phyloP scores from a whole-genome alignment of 2,329 filamentous ascomycete genomes.

The Diplocarpon rosae region DNA sequence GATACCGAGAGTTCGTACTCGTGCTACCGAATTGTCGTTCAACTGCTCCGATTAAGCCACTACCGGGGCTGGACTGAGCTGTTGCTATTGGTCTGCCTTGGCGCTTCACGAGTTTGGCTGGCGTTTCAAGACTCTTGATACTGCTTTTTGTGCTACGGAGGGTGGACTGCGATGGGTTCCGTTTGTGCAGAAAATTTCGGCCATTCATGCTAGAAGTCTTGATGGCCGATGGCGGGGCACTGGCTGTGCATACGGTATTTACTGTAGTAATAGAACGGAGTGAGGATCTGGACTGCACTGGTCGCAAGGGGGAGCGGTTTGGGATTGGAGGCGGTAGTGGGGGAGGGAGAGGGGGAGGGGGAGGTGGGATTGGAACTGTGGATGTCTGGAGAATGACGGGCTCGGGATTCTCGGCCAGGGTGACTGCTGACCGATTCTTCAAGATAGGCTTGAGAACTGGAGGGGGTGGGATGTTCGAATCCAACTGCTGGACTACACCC shows the following conservation, averaged over 20 bases:
- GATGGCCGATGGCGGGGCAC: slow-evolving; percentile 8
- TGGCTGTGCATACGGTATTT: slow-evolving; percentile 8
- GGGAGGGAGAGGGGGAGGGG: background rate
- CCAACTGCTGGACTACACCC: slow-evolving; percentile 16
- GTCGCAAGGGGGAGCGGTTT: slow-evolving; percentile 13
- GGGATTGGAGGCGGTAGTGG: slow-evolving; percentile 17
- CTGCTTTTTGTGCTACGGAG: slow-evolving; percentile 17
- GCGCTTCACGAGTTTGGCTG: slow-evolving; percentile 21
- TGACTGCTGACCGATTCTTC: slow-evolving; percentile 20
- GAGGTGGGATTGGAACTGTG: slow-evolving; percentile 9
- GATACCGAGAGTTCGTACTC: slow-evolving; percentile 4
- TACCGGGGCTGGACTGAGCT: slow-evolving; percentile 16
- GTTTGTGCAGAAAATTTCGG: slow-evolving; percentile 19
- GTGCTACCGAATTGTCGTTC: slow-evolving; percentile 26
- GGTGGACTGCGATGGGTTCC: slow-evolving; percentile 17
- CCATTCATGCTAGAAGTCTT: slow-evolving; percentile 9
- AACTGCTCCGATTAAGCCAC: slow-evolving; percentile 17
- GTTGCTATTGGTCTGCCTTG: slow-evolving; percentile 5
- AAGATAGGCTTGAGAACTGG: slow-evolving; percentile 21
- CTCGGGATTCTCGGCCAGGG: slow-evolving; percentile 14
- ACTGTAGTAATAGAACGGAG: slow-evolving; percentile 11
- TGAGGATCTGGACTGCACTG: slow-evolving; percentile 16
- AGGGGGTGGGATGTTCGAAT: slow-evolving; percentile 9
- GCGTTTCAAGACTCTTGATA: slow-evolving; percentile 18
- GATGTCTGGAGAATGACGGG: slow-evolving; percentile 1